Evolutionary conservation across 179 eudicot genomes (phyloP), one percentile per base, ranked within the genome.

Genomic region (Beta corolliflora): DNA sequence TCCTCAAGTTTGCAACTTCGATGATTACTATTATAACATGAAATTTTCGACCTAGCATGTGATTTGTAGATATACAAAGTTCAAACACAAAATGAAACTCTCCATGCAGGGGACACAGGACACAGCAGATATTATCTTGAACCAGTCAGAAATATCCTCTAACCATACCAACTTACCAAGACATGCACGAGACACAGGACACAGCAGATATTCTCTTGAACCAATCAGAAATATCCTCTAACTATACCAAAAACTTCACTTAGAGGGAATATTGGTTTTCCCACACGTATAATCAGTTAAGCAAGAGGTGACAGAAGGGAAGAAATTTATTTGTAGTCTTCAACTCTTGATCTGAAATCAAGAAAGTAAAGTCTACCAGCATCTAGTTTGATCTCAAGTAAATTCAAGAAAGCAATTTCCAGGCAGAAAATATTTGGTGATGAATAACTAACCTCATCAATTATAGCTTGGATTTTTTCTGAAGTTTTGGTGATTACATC

Each of bases 401-500:
- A 36, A 36, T 36, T 36, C 41, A 36, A 36, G 71, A 18, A 36
- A 66, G 19, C 68, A 64, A 11, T 41, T 45, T 69, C 73, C 5
- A 50, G 29, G 23, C 75, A 65, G 52, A 21, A 36, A 36, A 15
- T 36, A 68, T 71, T 16, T n/a, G 23, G 23, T 52, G 19, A 52
- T 59, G n/a, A 68, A 68, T 50, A 61, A 83, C 86, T 83, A 71
- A 92, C 98, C 98, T 95, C 89, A 66, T 90, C 86, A 60, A 93
- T 81, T 76, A 91, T 67, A 54, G 68, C 72, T 74, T 90, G 92
- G 82, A 95, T 85, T 85, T 81, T 90, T 80, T 88, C 89, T 54
- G 97, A 90, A 79, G 97, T 97, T 84, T 69, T 85, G 68, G 87
- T 54, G 71, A 91, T 83, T 55, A 73, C 84, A 81, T 91, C 92